Evolutionary conservation across 163 green algal genomes (phyloP), one percentile per base, ranked within the genome.

Genomic region (Prototheca stagnorum): DNA sequence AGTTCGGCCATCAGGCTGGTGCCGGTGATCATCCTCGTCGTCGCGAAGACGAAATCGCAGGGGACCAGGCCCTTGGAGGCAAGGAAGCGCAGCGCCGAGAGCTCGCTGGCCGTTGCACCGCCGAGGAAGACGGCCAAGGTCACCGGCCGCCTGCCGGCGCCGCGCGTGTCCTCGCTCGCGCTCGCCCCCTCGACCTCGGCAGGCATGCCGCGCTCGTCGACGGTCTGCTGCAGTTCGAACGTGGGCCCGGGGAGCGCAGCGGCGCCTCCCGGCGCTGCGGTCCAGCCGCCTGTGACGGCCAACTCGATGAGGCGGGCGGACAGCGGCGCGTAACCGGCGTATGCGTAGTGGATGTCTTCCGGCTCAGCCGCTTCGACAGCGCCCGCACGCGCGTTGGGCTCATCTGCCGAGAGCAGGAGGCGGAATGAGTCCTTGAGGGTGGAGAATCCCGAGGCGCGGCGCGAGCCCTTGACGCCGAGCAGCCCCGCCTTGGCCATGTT

Each of bases 91-190:
- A 94, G 61, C 1, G 81, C 79, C 14, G 75, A 61, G 5, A 87
- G 71, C 58, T 95, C 85, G 16, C 82, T 73, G 39, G 79, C 90
- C 5, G 85, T 95, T 2, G 91, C 74, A 15, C 85, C 85, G 7
- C 85, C 85, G 20, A 95, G 68, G 51, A 94, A 89, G 6, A 85
- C 72, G 6, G 93, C 74, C 31, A 93, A 24, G 17, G 93, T 78
- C 9, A 61, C 53, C 14, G 40, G 44, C 28, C 50, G 39, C 47
- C 31, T 7, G 31, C 31, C 31, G 12, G 31, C 11, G 12, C n/a
- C n/a, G n/a, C n/a, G n/a, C n/a, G 19, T 1, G 45, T 29, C 9
- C 17, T 15, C 27, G 44, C 29, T 5, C 5, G 17, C 23, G 17
- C 11, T 6, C 34, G 6, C 34, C 39, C 17, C 4, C 29, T 1